Evolutionary conservation across 2,329 filamentous ascomycete species (phyloP).

Genomic region (Phialemoniopsis sp.): DNA sequence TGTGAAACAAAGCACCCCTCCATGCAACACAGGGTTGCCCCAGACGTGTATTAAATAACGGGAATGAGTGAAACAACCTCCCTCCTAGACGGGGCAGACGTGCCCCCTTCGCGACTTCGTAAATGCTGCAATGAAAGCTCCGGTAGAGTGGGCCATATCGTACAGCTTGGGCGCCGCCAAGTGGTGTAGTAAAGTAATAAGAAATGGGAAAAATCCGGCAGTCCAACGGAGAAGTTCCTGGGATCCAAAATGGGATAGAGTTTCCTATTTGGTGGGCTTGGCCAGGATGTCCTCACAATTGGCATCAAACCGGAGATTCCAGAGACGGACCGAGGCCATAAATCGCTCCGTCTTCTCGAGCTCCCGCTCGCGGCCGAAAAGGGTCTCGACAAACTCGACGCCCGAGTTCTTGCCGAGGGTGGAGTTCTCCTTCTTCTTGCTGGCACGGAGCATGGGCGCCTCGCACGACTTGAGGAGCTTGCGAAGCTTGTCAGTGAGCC

Average conservation of each 20-base stretch:
- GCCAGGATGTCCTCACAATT: slow-evolving; percentile 89
- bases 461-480: slow-evolving; percentile 88
- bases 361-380: slow-evolving; percentile 89
- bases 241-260: background rate
- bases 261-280: slow-evolving; percentile 49
- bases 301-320: slow-evolving; percentile 91
- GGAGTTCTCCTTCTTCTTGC: slow-evolving; percentile 70
- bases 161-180: slow-evolving; percentile 2
- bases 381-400: slow-evolving; percentile 90
- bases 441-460: slow-evolving; percentile 85
- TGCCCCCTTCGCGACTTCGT: too few species aligned
- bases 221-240: slow-evolving; percentile 1
- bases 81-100: too few species aligned
- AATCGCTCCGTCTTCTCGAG: slow-evolving; percentile 86
- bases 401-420: slow-evolving; percentile 84
- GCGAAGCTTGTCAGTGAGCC: slow-evolving; percentile 80
- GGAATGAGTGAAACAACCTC: too few species aligned
- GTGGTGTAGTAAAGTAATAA: background rate
- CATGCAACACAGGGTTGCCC: too few species aligned
- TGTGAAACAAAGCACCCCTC: background rate
- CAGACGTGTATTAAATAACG: too few species aligned
- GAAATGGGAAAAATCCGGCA: background rate
- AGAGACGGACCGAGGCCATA: slow-evolving; percentile 83
- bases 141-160: background rate
- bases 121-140: background rate